A percentile compares a stretch with the other conserved stretches of the same genome.
These are phyloP conservation scores for Trichoderma lentiforme DNA, from an alignment of 2,329 filamentous ascomycete genomes.

Conservation along the genomic window DNA sequence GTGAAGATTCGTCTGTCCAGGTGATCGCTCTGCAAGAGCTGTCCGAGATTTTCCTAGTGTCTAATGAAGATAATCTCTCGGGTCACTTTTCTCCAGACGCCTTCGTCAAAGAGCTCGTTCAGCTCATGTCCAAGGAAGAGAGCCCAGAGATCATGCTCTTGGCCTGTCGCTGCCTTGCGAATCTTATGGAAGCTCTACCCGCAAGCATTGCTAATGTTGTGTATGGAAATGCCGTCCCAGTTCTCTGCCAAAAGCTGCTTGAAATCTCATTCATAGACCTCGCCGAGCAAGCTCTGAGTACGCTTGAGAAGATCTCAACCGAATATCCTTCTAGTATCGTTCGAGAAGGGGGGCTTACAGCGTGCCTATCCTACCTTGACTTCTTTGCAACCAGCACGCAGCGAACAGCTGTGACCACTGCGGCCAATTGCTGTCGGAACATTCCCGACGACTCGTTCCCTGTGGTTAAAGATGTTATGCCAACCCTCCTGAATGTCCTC, in stretches of 20 bases:
- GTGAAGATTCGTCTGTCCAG: constrained; percentile 85
- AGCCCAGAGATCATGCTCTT: constrained; percentile 97
- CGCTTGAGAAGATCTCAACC: constrained; percentile 92
- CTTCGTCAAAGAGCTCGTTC: constrained; percentile 91
- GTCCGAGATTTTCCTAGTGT: constrained; percentile 88
- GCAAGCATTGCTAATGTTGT: constrained; percentile 93
- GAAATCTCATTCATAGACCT: constrained; percentile 97
- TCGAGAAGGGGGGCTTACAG: constrained; percentile 88
- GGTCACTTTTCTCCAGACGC: constrained; percentile 93
- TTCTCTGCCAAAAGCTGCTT: constrained; percentile 89
- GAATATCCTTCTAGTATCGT: constrained; percentile 96
- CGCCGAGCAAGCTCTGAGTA: constrained; percentile 94
- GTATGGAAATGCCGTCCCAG: constrained; percentile 92
- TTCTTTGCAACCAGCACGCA: constrained; percentile 98
- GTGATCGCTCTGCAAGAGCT: constrained; percentile 89
- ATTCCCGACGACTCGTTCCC: constrained; percentile 91
- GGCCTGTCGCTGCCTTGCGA: constrained; percentile 91
- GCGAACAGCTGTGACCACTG: constrained; percentile 92
- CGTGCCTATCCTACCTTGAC: constrained; percentile 93
- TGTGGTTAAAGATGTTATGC: constrained; percentile 94
- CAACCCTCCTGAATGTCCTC: constrained; percentile 84
- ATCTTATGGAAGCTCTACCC: constrained; percentile 94
- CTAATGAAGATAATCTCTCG: constrained; percentile 92
- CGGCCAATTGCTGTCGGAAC: constrained; percentile 96
- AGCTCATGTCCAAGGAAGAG: constrained; percentile 89